Percentiles rank a stretch among this genome's conserved stretches.
Evolutionary conservation across 352 stramenopile genomes (phyloP).

Genomic region (Elongisporangium senticosum): DNA sequence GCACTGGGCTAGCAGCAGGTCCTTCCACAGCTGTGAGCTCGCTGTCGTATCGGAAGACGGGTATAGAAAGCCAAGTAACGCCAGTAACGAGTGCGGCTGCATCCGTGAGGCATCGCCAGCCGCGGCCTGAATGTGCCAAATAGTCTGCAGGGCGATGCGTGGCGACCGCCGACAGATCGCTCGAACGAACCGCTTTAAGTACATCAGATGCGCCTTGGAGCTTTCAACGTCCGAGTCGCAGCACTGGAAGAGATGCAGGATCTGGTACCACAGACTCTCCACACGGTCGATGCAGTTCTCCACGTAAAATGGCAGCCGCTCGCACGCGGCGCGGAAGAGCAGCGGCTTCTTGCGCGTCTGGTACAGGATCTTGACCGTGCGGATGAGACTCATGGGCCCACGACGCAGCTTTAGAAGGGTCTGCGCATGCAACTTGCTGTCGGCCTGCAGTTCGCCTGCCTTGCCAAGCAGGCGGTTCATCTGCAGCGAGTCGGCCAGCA

Average conservation of each 20-base stretch:
- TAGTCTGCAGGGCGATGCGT: slow-evolving; percentile 70
- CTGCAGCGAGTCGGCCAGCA: slow-evolving; percentile 15
- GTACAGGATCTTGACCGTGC: slow-evolving; percentile 77
- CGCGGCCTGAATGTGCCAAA: slow-evolving; percentile 73
- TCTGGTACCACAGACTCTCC: slow-evolving; percentile 76
- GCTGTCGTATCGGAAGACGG: slow-evolving; percentile 21
- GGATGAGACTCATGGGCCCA: slow-evolving; percentile 66
- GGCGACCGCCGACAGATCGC: slow-evolving; percentile 66
- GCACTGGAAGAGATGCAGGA: slow-evolving; percentile 76
- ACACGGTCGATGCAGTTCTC: slow-evolving; percentile 71
- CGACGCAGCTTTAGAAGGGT: slow-evolving; percentile 46
- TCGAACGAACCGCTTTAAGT: slow-evolving; percentile 57
- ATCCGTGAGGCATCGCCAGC: slow-evolving; percentile 45
- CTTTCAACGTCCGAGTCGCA: slow-evolving; percentile 42
- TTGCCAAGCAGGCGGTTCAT: too few relatives aligned
- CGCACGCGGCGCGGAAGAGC: slow-evolving; percentile 56
- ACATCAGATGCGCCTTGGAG: slow-evolving; percentile 54
- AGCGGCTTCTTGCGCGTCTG: slow-evolving; percentile 65
- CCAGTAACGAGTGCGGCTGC: slow-evolving; percentile 55
- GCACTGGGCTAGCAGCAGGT: slow-evolving; percentile 55
- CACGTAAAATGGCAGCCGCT: slow-evolving; percentile 65
- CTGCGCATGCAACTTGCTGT: slow-evolving; percentile 26
- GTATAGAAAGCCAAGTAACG: slow-evolving; percentile 62
- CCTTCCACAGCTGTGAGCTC: slow-evolving; percentile 38
- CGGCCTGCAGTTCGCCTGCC: slow-evolving; percentile 4